Evolutionary conservation across 1,139 yeast genomes (phyloP).

Genomic region (Taphrina betulina): DNA sequence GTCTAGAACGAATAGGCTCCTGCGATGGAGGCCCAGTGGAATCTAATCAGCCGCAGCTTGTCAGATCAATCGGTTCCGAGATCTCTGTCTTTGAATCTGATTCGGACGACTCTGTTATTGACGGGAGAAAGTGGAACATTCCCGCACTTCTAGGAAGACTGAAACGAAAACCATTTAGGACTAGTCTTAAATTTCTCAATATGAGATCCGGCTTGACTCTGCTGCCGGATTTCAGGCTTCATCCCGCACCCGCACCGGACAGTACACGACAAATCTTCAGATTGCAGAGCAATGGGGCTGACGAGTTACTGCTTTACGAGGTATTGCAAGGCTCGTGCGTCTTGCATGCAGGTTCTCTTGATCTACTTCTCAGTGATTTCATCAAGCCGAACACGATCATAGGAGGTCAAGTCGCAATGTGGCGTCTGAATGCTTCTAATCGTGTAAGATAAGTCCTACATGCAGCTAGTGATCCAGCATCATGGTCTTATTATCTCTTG

Average conservation of each 20-base stretch:
- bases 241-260: background rate
- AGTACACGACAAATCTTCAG: background rate
- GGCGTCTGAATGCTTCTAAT: background rate
- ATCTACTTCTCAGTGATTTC: constrained; percentile 1
- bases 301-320: constrained; percentile 2
- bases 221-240: background rate
- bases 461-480: background rate
- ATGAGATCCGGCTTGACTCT: background rate
- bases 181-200: background rate
- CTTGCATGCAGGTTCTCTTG: constrained; percentile 1
- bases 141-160: background rate
- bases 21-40: background rate
- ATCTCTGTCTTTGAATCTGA: constrained; percentile 7
- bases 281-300: background rate
- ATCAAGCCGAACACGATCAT: constrained; percentile 1
- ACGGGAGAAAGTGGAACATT: background rate
- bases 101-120: too few species aligned
- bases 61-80: background rate
- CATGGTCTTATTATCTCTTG: constrained; percentile 2
- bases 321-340: background rate
- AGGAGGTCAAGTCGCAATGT: background rate
- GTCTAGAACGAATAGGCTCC: background rate
- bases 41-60: background rate
- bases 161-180: background rate
- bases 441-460: background rate